Percentiles rank a stretch among this genome's conserved stretches.
Conservation (phyloP, 73 alveolate genomes). For the Paramecium sexaurelia region DNA sequence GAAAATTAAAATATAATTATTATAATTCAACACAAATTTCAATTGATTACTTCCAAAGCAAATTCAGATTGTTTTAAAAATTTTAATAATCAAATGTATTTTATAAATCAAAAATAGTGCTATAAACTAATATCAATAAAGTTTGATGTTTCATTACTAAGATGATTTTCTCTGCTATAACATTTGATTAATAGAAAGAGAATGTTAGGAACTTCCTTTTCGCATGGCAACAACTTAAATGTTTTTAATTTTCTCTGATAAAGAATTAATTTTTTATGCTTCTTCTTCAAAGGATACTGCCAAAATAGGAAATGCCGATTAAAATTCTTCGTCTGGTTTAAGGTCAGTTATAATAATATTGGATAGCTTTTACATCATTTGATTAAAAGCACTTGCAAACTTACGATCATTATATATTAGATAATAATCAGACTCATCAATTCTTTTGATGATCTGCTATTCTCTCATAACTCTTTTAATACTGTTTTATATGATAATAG, state of each 20-base stretch:
- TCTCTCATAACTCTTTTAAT: conserved; percentile 11
- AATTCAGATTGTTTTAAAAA: neutral
- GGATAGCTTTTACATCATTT: neutral
- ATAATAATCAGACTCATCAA: conserved; percentile 40
- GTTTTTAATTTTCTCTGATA: neutral
- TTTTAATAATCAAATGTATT: neutral
- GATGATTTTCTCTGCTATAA: neutral
- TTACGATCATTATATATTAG: conserved; percentile 17
- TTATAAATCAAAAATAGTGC: neutral
- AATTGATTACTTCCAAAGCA: neutral
- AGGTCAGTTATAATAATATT: neutral
- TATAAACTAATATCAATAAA: neutral
- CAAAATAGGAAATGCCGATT: conserved; percentile 33
- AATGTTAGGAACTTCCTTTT: neutral
- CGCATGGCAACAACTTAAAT: neutral
- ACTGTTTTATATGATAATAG: neutral
- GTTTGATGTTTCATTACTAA: neutral
- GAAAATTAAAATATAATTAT: neutral
- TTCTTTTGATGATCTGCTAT: neutral
- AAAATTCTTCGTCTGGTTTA: conserved; percentile 26
- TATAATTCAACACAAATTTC: neutral
- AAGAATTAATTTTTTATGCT: neutral
- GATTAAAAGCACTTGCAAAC: neutral
- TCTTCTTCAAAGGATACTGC: neutral
- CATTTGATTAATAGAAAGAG: neutral